phyloP scores from a whole-genome alignment of 257 asterid species.

The Leonotis leonurus region DNA sequence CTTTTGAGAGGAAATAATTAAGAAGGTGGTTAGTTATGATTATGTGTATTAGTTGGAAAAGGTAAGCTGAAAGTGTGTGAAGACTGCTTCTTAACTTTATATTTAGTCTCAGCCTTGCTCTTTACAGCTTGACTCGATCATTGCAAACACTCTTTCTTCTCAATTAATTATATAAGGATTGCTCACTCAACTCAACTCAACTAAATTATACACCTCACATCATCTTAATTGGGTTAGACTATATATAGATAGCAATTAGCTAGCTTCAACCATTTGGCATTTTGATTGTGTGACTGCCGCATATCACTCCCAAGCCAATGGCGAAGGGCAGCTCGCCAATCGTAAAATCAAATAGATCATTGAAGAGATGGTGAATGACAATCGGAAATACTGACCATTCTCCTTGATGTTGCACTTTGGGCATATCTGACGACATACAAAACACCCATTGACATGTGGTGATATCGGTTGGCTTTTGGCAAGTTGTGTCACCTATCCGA shows the following conservation, averaged over 20 bases:
- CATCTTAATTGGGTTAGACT: not conserved
- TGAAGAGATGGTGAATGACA: too few relatives aligned
- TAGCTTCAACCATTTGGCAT: not conserved
- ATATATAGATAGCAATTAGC: too few relatives aligned
- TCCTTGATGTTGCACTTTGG: too few relatives aligned
- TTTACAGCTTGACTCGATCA: conserved; percentile 38
- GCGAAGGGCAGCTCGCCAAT: too few relatives aligned
- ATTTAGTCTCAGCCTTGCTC: conserved; percentile 28
- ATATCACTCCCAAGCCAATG: too few relatives aligned
- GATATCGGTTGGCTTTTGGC: too few relatives aligned
- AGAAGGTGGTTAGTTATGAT: not conserved
- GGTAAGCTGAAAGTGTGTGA: conserved; percentile 1
- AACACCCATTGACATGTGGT: too few relatives aligned
- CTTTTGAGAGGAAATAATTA: not conserved
- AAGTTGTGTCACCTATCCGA: too few relatives aligned
- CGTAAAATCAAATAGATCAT: too few relatives aligned
- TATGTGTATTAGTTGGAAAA: conserved; percentile 29
- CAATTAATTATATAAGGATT: not conserved
- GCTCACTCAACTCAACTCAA: not conserved
- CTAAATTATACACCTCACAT: conserved; percentile 3
- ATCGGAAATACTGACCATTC: too few relatives aligned
- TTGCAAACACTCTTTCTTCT: conserved; percentile 10
- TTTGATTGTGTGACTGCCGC: too few relatives aligned
- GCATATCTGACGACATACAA: too few relatives aligned
- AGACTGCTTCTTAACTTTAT: conserved; percentile 14